Percentiles rank a stretch among this genome's conserved stretches.
These are phyloP conservation scores for Rhynchosporium graminicola DNA, from an alignment of 2,329 filamentous ascomycete genomes.

Conservation along the genomic window DNA sequence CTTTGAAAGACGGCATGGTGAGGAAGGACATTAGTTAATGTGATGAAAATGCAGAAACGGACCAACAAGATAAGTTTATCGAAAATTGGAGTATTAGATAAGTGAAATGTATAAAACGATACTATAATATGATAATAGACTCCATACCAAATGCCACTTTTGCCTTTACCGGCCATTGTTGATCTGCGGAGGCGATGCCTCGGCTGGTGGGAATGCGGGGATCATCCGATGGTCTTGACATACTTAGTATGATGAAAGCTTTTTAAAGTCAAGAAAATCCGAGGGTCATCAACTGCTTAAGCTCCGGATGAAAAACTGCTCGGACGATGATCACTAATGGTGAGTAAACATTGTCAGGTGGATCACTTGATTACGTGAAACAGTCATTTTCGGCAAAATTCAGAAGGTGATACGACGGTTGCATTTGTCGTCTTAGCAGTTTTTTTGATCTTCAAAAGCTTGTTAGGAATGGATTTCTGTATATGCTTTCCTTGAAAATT, in stretches of 20 bases:
- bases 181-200: conserved; percentile 9
- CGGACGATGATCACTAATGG: not conserved
- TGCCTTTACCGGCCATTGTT: conserved; percentile 5
- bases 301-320: not conserved
- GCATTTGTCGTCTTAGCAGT: not conserved
- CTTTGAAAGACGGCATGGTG: conserved; percentile 9
- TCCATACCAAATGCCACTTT: not conserved
- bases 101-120: not conserved
- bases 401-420: not conserved
- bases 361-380: not conserved
- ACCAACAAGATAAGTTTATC: too few species aligned
- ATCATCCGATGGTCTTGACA: not conserved
- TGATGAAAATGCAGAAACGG: not conserved
- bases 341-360: not conserved
- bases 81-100: not conserved
- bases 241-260: not conserved
- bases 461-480: too few species aligned
- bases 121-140: not conserved
- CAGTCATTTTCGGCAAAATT: not conserved
- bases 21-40: not conserved
- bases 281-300: too few species aligned
- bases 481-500: too few species aligned
- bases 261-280: not conserved
- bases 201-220: conserved; percentile 1
- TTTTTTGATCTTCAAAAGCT: too few species aligned